Evolutionary conservation across 768 basidiomycete genomes (phyloP), one percentile per base, ranked within the genome.

Genomic region (Pisolithus tinctorius): DNA sequence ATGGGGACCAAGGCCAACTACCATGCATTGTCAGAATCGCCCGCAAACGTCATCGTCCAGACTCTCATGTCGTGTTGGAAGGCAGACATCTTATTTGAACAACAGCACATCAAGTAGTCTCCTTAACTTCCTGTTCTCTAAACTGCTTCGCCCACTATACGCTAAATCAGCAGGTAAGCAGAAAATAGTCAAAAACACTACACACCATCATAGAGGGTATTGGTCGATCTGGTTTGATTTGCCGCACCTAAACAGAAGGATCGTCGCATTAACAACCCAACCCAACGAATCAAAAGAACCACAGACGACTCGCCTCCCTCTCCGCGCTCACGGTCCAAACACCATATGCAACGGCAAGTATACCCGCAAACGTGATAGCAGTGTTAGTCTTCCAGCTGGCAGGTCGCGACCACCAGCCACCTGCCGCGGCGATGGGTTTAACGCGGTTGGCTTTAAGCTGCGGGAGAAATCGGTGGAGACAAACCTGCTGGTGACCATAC

Each of bases 401-500:
- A 6, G 93, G 93, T 17, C 90, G 81, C 34, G 83, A 81, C 93
- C 93, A 97, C 93, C 93, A 97, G 61, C 93, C 93, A 72, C 93
- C 92, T 92, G 58, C 47, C 9, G 3, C 16, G 23, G 14, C 10
- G 43, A 8, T 8, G 31, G n/a, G 2, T 30, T 16, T 14, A 36
- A 47, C 14, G 11, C 14, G 25, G 23, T 44, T 31, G 42, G 58
- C 44, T 16, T 25, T 34, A n/a, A 46, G 47, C 45, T 50, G 43
- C 49, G 50, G 37, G 17, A 26, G 16, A 38, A 44, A 34, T 40
- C 39, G 40, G 47, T 40, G 17, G 29, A 20, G 17, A 71, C 69
- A 55, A 48, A 90, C 91, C 91, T 58, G 93, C 78, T 63, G 94
- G 93, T 23, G 92, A 86, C 91, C 92, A 97, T 50, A 96, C 93